A percentile compares a stretch with the other conserved stretches of the same genome.
Evolutionary conservation across 2,329 filamentous ascomycete genomes (phyloP).

Genomic region (Curvularia spicifera): DNA sequence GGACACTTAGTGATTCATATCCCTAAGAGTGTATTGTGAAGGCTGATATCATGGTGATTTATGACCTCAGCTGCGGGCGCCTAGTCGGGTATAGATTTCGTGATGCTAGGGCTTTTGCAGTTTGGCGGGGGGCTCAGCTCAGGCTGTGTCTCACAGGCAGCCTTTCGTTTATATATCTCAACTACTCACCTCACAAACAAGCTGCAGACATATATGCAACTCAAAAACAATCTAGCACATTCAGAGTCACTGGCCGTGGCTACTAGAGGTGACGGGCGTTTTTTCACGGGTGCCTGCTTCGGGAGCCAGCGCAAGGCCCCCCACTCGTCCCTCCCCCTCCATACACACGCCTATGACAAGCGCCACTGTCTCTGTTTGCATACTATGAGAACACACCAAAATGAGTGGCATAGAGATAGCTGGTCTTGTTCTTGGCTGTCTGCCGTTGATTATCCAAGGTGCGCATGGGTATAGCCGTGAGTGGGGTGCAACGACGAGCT

Average conservation of each 20-base stretch:
- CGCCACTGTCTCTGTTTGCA: neutral
- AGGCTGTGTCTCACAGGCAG: slow-evolving; percentile 12
- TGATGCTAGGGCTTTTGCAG: slow-evolving; percentile 12
- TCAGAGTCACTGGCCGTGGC: neutral
- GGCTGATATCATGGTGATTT: slow-evolving; percentile 7
- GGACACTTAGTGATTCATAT: neutral
- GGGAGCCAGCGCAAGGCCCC: slow-evolving; percentile 16
- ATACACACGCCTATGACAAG: slow-evolving; percentile 14
- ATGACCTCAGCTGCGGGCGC: slow-evolving; percentile 1
- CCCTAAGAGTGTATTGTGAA: neutral
- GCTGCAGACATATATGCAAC: neutral
- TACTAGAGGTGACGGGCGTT: slow-evolving; percentile 1
- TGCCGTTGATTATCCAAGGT: slow-evolving; percentile 50
- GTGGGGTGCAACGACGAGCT: neutral
- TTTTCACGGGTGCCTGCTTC: slow-evolving; percentile 3
- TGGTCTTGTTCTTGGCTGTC: slow-evolving; percentile 45
- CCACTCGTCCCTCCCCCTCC: slow-evolving; percentile 11
- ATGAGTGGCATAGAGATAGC: slow-evolving; percentile 46
- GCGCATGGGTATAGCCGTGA: slow-evolving; percentile 9
- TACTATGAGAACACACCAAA: neutral
- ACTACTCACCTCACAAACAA: slow-evolving; percentile 6
- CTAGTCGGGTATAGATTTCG: slow-evolving; percentile 4
- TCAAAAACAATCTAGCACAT: neutral
- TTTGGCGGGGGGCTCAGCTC: slow-evolving; percentile 17
- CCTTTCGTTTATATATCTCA: slow-evolving; percentile 1